phyloP scores from a whole-genome alignment of 2,329 filamentous ascomycete species.

The Xylaria sp. region DNA sequence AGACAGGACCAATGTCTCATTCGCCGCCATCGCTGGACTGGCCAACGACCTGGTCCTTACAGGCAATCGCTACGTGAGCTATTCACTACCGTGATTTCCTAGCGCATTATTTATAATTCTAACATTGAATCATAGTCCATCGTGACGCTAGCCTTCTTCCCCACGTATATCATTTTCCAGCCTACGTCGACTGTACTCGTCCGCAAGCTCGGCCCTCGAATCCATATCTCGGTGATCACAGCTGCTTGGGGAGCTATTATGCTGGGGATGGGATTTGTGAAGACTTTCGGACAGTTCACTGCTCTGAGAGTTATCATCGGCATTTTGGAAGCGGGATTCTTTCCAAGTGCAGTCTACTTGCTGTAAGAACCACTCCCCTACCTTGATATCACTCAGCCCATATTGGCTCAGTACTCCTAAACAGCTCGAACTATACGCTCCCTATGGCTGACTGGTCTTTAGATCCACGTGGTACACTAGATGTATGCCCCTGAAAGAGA shows the following conservation, averaged over 20 bases:
- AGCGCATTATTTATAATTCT: conserved; percentile 3
- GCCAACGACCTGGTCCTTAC: conserved; percentile 58
- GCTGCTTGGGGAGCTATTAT: conserved; percentile 70
- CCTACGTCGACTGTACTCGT: conserved; percentile 76
- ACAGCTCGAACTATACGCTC: neutral
- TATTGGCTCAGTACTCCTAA: no score
- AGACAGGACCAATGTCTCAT: conserved; percentile 82
- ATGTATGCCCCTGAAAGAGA: conserved; percentile 56
- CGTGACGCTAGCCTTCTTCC: conserved; percentile 78
- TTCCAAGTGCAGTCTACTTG: conserved; percentile 76
- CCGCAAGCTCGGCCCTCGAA: conserved; percentile 72
- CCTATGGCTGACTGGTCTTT: neutral
- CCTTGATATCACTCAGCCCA: neutral
- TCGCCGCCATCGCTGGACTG: conserved; percentile 77
- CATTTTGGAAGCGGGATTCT: conserved; percentile 76
- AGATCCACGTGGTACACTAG: conserved; percentile 74
- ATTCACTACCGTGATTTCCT: neutral
- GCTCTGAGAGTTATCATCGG: conserved; percentile 70
- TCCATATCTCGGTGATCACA: conserved; percentile 65
- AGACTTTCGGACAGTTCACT: conserved; percentile 62
- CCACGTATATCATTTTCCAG: conserved; percentile 78
- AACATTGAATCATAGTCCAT: conserved; percentile 58
- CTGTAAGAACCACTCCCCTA: conserved; percentile 56
- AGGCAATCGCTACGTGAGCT: conserved; percentile 54
- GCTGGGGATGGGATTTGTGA: conserved; percentile 73